Conservation (phyloP, 2,329 filamentous ascomycete genomes). For the Trichoderma atrobrunneum region DNA sequence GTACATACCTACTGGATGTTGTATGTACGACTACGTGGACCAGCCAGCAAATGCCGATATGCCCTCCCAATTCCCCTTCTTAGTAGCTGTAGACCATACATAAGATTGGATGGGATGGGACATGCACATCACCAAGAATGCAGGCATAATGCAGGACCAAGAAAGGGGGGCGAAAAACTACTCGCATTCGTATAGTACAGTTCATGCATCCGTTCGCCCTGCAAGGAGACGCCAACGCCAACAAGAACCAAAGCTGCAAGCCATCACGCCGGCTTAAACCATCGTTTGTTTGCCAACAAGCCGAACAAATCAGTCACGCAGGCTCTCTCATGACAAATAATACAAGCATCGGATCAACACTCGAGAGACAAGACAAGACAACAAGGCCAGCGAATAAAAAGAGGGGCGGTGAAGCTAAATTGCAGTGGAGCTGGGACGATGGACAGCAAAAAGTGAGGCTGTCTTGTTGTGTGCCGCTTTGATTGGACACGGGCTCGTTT, state of each 20-base stretch:
- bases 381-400: background rate
- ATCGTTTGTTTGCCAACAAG: background rate
- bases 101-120: background rate
- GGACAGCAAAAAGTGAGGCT: constrained; percentile 4
- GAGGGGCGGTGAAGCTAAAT: background rate
- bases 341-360: background rate
- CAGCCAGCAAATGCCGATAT: background rate
- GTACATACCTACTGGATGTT: background rate
- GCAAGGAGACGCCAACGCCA: background rate
- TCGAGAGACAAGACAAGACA: too few species aligned
- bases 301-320: background rate
- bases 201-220: background rate
- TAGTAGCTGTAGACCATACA: background rate
- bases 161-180: background rate
- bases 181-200: background rate
- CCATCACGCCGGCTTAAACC: background rate
- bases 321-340: background rate
- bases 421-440: background rate
- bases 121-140: background rate
- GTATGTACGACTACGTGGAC: background rate
- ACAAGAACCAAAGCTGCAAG: background rate
- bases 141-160: background rate
- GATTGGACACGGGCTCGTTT: background rate
- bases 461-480: background rate
- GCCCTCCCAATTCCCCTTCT: background rate